Conservation (phyloP, 352 stramenopile species). For the Globisporangium nagaii region DNA sequence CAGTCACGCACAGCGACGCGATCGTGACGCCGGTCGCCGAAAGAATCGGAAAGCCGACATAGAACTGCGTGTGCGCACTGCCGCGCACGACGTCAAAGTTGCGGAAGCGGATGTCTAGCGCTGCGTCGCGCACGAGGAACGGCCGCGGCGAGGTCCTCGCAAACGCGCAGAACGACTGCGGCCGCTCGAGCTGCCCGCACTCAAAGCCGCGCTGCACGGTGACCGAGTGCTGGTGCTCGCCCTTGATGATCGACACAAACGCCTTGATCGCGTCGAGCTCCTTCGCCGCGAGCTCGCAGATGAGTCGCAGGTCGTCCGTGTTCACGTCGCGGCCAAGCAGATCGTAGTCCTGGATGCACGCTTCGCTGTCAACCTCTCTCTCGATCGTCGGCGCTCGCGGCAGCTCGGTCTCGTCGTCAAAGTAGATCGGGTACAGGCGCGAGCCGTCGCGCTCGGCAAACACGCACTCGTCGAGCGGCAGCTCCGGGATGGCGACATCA, state of each 20-base stretch:
- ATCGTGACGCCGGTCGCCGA: conserved; percentile 12
- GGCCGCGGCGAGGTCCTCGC: conserved; percentile 20
- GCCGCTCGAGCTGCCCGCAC: conserved; percentile 6
- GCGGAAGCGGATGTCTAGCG: conserved; percentile 41
- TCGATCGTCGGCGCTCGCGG: conserved; percentile 11
- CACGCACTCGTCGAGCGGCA: conserved; percentile 28
- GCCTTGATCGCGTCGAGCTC: conserved; percentile 26
- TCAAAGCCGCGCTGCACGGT: not conserved
- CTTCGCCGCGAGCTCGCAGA: conserved; percentile 38
- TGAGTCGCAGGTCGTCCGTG: conserved; percentile 26
- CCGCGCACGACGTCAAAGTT: conserved; percentile 32
- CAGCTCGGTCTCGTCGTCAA: conserved; percentile 25
- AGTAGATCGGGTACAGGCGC: conserved; percentile 37
- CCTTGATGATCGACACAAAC: conserved; percentile 24
- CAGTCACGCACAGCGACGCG: conserved; percentile 36
- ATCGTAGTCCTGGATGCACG: conserved; percentile 26
- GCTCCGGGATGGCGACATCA: conserved; percentile 29
- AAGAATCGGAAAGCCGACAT: conserved; percentile 33
- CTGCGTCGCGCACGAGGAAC: conserved; percentile 36
- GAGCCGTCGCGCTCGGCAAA: conserved; percentile 37
- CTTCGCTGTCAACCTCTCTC: conserved; percentile 19
- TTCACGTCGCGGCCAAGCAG: conserved; percentile 16
- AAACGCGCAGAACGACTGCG: conserved; percentile 35
- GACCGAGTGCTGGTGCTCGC: conserved; percentile 11
- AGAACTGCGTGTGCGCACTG: conserved; percentile 23